Percentiles rank a stretch among this genome's conserved stretches.
phyloP scores from a whole-genome alignment of 2,329 filamentous ascomycete genomes.

The Fusarium veterinarium region DNA sequence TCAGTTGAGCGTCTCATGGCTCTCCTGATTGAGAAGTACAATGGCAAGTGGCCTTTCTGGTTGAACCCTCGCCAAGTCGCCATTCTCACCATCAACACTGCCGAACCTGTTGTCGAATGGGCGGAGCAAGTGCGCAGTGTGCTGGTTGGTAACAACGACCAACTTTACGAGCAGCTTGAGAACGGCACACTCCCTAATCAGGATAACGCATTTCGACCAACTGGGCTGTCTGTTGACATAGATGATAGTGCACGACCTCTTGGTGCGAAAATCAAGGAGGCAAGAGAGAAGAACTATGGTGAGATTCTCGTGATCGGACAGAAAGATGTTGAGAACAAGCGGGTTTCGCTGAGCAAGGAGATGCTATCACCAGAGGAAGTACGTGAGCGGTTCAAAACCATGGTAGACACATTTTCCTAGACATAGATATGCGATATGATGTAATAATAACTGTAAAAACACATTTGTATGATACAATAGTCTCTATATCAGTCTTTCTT shows the following conservation, averaged over 20 bases:
- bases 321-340: slow-evolving; percentile 68
- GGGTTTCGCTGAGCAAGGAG: slow-evolving; percentile 59
- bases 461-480: slow-evolving; percentile 12
- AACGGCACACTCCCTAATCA: slow-evolving; percentile 46
- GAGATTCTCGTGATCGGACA: slow-evolving; percentile 79
- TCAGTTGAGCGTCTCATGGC: slow-evolving; percentile 89
- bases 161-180: slow-evolving; percentile 50
- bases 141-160: slow-evolving; percentile 59
- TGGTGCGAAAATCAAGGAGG: slow-evolving; percentile 76
- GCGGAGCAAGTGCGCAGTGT: slow-evolving; percentile 60
- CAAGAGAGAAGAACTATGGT: slow-evolving; percentile 78
- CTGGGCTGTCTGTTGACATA: slow-evolving; percentile 74
- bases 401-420: slow-evolving; percentile 62
- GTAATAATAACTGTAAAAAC: slow-evolving; percentile 7
- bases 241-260: slow-evolving; percentile 73
- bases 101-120: slow-evolving; percentile 63
- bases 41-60: slow-evolving; percentile 89
- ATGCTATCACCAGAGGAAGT: slow-evolving; percentile 59
- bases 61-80: slow-evolving; percentile 82
- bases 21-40: slow-evolving; percentile 84
- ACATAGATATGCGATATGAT: slow-evolving; percentile 4
- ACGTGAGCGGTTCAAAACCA: slow-evolving; percentile 57
- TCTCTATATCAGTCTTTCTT: neutral
- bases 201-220: slow-evolving; percentile 64
- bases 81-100: slow-evolving; percentile 77